These are phyloP conservation scores for Pseudoscleropodium purum DNA, from an alignment of 225 moss, liverwort and hornwort genomes.

Conservation along the genomic window DNA sequence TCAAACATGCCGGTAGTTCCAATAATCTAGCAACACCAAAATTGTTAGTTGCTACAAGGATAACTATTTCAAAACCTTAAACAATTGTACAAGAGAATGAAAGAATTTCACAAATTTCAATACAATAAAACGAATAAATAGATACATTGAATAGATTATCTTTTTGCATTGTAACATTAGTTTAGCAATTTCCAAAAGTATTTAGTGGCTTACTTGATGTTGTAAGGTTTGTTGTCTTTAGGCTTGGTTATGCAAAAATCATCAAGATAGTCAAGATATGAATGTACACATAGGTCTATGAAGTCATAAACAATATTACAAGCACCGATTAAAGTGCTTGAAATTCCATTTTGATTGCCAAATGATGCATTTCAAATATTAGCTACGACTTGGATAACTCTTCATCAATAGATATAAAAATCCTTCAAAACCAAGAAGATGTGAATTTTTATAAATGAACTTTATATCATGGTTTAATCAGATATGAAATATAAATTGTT, in stretches of 20 bases:
- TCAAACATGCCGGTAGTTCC: slow-evolving; percentile 47
- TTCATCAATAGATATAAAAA: not conserved
- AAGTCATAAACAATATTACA: slow-evolving; percentile 82
- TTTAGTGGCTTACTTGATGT: slow-evolving; percentile 50
- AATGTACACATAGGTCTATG: slow-evolving; percentile 49
- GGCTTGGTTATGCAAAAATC: slow-evolving; percentile 56
- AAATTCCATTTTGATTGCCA: slow-evolving; percentile 50
- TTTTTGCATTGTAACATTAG: not conserved
- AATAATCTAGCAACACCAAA: slow-evolving; percentile 29
- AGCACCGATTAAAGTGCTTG: slow-evolving; percentile 52
- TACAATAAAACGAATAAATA: not conserved
- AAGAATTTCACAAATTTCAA: not conserved
- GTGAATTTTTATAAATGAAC: not conserved
- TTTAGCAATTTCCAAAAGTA: not conserved
- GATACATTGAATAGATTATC: not conserved
- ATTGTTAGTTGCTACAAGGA: not conserved
- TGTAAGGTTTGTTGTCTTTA: slow-evolving; percentile 44
- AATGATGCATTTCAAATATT: not conserved
- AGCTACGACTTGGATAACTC: not conserved
- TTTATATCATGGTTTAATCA: not conserved
- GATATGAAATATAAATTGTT: not conserved
- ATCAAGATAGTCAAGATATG: slow-evolving; percentile 58
- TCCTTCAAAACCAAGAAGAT: not conserved
- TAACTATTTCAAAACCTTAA: not conserved
- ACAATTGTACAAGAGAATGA: not conserved